A percentile compares a stretch with the other conserved stretches of the same genome.
Conservation (phyloP, 1,284 basidiomycete genomes). For the Mycena sp. region DNA sequence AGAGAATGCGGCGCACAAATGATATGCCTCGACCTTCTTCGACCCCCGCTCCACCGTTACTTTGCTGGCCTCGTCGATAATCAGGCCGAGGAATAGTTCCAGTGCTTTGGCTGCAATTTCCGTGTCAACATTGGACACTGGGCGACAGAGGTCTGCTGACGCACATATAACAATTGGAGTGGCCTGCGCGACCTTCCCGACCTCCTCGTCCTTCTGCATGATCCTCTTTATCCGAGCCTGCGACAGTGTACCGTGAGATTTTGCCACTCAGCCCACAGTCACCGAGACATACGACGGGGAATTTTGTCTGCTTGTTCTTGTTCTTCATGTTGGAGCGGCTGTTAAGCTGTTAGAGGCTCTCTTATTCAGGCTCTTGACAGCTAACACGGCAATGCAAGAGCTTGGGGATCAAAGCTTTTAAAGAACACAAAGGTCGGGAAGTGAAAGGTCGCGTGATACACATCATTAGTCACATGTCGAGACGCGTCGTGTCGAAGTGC, state of each 20-base stretch:
- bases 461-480: no score
- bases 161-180: constrained; percentile 97
- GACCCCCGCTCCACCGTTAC: constrained; percentile 85
- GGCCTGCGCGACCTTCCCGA: constrained; percentile 97
- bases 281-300: constrained; percentile 69
- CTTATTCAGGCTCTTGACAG: no score
- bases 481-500: no score
- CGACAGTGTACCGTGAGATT: neutral
- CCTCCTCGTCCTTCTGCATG: constrained; percentile 99
- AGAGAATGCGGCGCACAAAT: constrained; percentile 74
- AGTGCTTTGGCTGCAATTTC: constrained; percentile 89
- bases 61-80: constrained; percentile 87
- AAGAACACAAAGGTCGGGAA: no score
- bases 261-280: neutral
- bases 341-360: no score
- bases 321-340: constrained; percentile 81
- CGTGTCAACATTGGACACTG: constrained; percentile 6
- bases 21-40: constrained; percentile 93
- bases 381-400: no score
- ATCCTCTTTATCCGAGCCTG: constrained; percentile 99
- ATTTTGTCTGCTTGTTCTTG: constrained; percentile 87
- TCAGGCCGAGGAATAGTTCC: constrained; percentile 91
- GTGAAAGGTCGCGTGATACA: no score
- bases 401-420: no score
- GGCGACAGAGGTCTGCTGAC: constrained; percentile 46